A percentile compares a stretch with the other conserved stretches of the same genome.
phyloP scores from a whole-genome alignment of 2,329 filamentous ascomycete species.

The Helotiales sp. region DNA sequence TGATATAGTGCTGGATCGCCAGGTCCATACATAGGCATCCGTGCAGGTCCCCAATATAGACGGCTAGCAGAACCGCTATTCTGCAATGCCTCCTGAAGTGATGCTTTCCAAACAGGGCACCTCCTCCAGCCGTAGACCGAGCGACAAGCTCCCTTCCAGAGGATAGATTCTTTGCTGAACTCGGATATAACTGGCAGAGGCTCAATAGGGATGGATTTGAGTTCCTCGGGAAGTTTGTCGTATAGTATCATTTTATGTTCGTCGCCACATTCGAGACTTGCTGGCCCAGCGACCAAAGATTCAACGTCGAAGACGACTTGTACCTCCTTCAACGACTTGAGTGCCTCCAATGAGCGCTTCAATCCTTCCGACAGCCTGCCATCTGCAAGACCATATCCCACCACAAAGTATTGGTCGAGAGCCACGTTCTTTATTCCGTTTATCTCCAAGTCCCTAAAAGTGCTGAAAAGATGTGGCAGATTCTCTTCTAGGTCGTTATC shows the following conservation, averaged over 20 bases:
- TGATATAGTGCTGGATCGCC: too few species aligned
- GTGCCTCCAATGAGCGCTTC: neutral
- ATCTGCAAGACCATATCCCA: neutral
- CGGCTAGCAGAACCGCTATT: too few species aligned
- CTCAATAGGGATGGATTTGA: constrained; percentile 1
- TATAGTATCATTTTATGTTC: constrained; percentile 9
- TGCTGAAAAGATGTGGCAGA: constrained; percentile 20
- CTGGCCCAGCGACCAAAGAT: neutral
- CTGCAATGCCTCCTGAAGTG: too few species aligned
- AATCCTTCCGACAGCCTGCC: neutral
- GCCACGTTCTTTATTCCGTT: constrained; percentile 16
- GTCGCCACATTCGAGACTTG: constrained; percentile 5
- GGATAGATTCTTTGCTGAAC: neutral
- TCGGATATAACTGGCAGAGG: constrained; percentile 1
- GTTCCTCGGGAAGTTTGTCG: constrained; percentile 8
- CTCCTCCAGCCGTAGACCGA: constrained; percentile 21
- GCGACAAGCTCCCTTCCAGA: constrained; percentile 4
- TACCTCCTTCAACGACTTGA: constrained; percentile 11
- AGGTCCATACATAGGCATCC: too few species aligned
- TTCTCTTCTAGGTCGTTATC: constrained; percentile 7
- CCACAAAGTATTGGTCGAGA: constrained; percentile 7
- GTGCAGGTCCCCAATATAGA: too few species aligned
- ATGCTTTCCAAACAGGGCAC: constrained; percentile 8
- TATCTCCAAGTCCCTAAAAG: constrained; percentile 15
- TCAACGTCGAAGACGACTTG: constrained; percentile 14